Evolutionary conservation across 2,329 filamentous ascomycete genomes (phyloP).

Genomic region (Diplocarpon rosae): DNA sequence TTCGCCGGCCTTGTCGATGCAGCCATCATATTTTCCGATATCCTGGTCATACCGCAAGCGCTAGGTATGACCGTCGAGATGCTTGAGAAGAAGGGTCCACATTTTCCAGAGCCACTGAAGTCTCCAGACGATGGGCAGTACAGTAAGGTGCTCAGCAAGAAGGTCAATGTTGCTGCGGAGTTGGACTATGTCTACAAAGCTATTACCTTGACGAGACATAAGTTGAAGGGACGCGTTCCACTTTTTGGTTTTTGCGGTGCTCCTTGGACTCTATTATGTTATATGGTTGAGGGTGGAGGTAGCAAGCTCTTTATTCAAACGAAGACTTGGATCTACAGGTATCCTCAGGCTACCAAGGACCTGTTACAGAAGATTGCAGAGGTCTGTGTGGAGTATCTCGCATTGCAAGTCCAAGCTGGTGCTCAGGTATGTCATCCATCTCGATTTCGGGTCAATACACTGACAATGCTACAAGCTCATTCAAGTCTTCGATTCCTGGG

Average conservation of each 20-base stretch:
- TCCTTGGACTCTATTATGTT: slow-evolving; percentile 93
- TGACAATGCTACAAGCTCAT: slow-evolving; percentile 47
- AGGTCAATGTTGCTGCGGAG: slow-evolving; percentile 77
- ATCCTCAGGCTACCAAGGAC: slow-evolving; percentile 67
- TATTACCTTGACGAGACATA: slow-evolving; percentile 81
- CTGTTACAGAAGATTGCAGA: slow-evolving; percentile 86
- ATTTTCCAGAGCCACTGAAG: slow-evolving; percentile 77
- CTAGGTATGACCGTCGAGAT: slow-evolving; percentile 99
- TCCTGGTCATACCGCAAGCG: slow-evolving; percentile 92
- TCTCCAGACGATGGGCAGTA: slow-evolving; percentile 79
- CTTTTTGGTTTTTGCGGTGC: slow-evolving; percentile 95
- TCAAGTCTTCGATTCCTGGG: slow-evolving; percentile 98
- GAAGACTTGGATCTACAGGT: slow-evolving; percentile 95
- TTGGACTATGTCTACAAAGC: slow-evolving; percentile 93
- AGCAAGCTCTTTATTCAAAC: slow-evolving; percentile 89
- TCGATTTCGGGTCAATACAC: not conserved
- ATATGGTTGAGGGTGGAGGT: slow-evolving; percentile 97
- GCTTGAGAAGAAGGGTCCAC: slow-evolving; percentile 92
- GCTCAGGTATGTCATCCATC: slow-evolving; percentile 53
- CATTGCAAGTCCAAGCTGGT: slow-evolving; percentile 82
- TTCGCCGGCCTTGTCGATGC: slow-evolving; percentile 86
- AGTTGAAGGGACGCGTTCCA: slow-evolving; percentile 78
- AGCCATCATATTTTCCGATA: slow-evolving; percentile 98
- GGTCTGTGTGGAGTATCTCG: slow-evolving; percentile 89
- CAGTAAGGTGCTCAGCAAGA: slow-evolving; percentile 57